phyloP scores from a whole-genome alignment of 306 rosid genomes.

The Ammopiptanthus mongolicus region DNA sequence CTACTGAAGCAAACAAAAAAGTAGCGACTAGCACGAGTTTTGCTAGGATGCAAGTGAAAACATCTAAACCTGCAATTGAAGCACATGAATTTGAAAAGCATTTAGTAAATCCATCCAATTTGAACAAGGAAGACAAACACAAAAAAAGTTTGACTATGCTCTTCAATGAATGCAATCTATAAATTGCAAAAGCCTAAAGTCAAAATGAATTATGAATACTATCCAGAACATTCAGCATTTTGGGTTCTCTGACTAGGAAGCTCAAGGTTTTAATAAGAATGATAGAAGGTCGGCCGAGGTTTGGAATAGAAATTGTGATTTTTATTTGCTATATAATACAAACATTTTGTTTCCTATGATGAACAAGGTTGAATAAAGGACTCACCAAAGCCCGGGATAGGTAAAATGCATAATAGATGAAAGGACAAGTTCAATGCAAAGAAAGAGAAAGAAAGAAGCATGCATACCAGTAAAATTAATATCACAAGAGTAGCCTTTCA shows the following conservation, averaged over 20 bases:
- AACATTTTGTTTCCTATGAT: neutral
- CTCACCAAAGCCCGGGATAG: neutral
- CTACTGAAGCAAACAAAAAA: neutral
- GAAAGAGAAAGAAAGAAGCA: neutral
- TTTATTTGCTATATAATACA: neutral
- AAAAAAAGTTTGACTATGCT: neutral
- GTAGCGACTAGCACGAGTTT: neutral
- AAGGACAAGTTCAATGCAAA: constrained; percentile 1
- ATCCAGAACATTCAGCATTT: neutral
- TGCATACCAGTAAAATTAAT: constrained; percentile 64
- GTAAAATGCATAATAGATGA: constrained; percentile 1
- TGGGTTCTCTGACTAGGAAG: neutral
- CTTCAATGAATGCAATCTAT: constrained; percentile 8
- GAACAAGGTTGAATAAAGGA: neutral
- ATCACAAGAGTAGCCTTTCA: constrained; percentile 46
- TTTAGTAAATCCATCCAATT: neutral
- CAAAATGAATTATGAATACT: neutral
- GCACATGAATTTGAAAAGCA: neutral
- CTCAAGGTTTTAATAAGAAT: neutral
- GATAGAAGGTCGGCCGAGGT: neutral
- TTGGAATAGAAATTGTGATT: neutral
- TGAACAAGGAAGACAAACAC: neutral
- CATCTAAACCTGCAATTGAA: neutral
- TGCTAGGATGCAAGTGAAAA: neutral
- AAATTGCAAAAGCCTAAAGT: neutral